Evolutionary conservation across 371 early-diverging fungal species (phyloP).

Genomic region (Mucor lusitanicus): DNA sequence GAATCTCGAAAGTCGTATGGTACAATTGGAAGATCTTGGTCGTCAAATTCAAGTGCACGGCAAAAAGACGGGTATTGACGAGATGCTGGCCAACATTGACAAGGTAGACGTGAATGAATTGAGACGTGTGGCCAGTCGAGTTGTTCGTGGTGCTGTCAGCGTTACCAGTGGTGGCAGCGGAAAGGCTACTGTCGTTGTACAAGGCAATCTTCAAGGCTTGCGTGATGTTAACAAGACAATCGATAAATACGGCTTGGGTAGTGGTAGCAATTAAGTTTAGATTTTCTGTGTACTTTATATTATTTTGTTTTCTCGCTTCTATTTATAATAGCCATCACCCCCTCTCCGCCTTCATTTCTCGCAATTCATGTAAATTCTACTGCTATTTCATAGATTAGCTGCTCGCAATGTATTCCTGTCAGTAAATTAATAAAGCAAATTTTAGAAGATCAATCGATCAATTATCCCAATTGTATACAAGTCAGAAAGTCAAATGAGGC

Average conservation of each 20-base stretch:
- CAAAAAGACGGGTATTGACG: constrained; percentile 71
- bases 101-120: constrained; percentile 71
- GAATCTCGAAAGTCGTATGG: constrained; percentile 90
- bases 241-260: constrained; percentile 37
- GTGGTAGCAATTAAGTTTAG: constrained; percentile 8
- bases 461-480: too few relatives aligned
- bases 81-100: constrained; percentile 80
- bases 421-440: background rate
- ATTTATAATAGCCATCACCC: background rate
- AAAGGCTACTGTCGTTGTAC: constrained; percentile 56
- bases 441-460: background rate
- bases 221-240: constrained; percentile 35
- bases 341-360: background rate
- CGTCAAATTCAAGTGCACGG: constrained; percentile 88
- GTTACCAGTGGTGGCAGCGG: constrained; percentile 59
- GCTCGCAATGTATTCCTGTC: background rate
- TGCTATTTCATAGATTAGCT: background rate
- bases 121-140: constrained; percentile 64
- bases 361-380: background rate
- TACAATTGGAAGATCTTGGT: constrained; percentile 94
- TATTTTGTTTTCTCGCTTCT: background rate
- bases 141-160: constrained; percentile 59
- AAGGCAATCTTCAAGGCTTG: constrained; percentile 52
- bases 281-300: background rate
- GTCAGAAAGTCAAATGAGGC: too few relatives aligned